phyloP scores from a whole-genome alignment of 2,329 filamentous ascomycete species.

The Xylaria sp. region DNA sequence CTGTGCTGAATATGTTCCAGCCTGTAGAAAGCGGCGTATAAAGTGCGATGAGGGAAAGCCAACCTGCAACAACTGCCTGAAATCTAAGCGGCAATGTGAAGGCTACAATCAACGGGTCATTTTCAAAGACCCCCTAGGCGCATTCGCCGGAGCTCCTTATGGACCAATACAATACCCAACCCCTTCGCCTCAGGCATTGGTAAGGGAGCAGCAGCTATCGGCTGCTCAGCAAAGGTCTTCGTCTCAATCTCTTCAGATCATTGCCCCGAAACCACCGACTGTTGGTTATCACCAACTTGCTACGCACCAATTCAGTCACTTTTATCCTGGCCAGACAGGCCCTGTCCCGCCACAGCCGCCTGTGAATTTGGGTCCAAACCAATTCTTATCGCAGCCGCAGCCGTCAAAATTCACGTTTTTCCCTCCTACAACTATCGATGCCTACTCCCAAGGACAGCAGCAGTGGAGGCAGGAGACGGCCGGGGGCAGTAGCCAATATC shows the following conservation, averaged over 20 bases:
- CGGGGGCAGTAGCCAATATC: slow-evolving; percentile 44
- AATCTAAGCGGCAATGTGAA: slow-evolving; percentile 85
- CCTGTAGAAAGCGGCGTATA: slow-evolving; percentile 93
- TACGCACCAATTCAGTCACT: slow-evolving; percentile 47
- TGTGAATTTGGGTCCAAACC: slow-evolving; percentile 42
- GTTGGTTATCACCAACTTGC: slow-evolving; percentile 50
- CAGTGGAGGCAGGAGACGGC: slow-evolving; percentile 44
- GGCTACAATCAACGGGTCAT: slow-evolving; percentile 84
- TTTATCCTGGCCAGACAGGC: slow-evolving; percentile 50
- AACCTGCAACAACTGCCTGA: slow-evolving; percentile 85
- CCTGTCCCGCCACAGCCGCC: slow-evolving; percentile 43
- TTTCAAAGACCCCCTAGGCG: slow-evolving; percentile 78
- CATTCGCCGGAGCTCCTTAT: slow-evolving; percentile 62
- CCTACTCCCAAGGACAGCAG: slow-evolving; percentile 42
- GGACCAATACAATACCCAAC: slow-evolving; percentile 59
- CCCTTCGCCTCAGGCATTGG: slow-evolving; percentile 58
- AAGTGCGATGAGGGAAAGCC: slow-evolving; percentile 95
- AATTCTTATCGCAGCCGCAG: slow-evolving; percentile 41
- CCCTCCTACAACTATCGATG: slow-evolving; percentile 47
- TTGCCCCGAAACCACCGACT: slow-evolving; percentile 64
- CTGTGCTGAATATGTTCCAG: slow-evolving; percentile 57
- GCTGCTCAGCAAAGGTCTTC: slow-evolving; percentile 54
- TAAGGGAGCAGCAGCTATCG: slow-evolving; percentile 57
- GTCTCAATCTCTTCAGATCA: slow-evolving; percentile 56
- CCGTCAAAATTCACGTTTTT: slow-evolving; percentile 48